These are phyloP conservation scores for Chalciporus sp. DNA, from an alignment of 1,284 basidiomycete species.

Conservation along the genomic window DNA sequence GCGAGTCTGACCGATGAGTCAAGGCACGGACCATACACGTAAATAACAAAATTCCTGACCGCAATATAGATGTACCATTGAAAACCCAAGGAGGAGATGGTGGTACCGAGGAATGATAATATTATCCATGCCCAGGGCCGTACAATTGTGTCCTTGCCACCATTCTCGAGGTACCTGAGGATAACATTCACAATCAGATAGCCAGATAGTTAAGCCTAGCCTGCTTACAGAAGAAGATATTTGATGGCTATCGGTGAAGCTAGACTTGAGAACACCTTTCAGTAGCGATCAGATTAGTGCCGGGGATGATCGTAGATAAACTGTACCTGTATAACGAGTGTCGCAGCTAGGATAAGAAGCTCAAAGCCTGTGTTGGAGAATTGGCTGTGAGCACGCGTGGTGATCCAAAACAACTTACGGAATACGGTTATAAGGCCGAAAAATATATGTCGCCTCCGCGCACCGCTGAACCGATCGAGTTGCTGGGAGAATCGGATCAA, in stretches of 20 bases:
- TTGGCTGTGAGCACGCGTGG: neutral
- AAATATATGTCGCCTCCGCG: slow-evolving; percentile 38
- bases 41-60: slow-evolving; percentile 1
- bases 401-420: slow-evolving; percentile 10
- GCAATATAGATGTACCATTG: slow-evolving; percentile 42
- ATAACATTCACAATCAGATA: neutral
- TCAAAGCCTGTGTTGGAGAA: neutral
- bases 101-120: slow-evolving; percentile 39
- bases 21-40: neutral
- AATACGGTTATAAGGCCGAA: slow-evolving; percentile 30
- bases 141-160: slow-evolving; percentile 8
- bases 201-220: neutral
- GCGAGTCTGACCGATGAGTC: slow-evolving; percentile 22
- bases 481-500: slow-evolving; percentile 1
- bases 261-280: slow-evolving; percentile 28
- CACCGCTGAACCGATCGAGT: slow-evolving; percentile 42
- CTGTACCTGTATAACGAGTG: neutral
- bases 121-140: slow-evolving; percentile 30
- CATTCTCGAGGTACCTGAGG: slow-evolving; percentile 16
- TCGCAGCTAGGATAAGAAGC: neutral
- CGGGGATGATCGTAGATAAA: too few species aligned
- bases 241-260: slow-evolving; percentile 56
- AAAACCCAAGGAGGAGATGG: slow-evolving; percentile 37
- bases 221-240: slow-evolving; percentile 35
- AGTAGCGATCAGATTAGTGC: too few species aligned